phyloP scores from a whole-genome alignment of 805 yeast species.

The Cyberlindnera suaveolens region DNA sequence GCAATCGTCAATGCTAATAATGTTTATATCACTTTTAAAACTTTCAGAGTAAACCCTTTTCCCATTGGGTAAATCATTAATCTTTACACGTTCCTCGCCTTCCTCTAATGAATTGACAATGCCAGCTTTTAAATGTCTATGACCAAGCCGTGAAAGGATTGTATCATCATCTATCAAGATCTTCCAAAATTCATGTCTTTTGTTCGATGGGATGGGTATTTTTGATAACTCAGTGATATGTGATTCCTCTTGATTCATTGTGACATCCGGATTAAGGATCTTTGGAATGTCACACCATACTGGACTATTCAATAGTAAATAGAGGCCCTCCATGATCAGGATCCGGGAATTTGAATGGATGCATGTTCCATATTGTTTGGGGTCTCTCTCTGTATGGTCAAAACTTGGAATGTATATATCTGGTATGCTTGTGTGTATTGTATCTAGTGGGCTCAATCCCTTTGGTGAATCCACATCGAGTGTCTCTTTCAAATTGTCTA shows the following conservation, averaged over 20 bases:
- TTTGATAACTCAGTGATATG: neutral
- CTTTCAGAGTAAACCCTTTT: constrained; percentile 20
- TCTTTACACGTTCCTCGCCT: constrained; percentile 44
- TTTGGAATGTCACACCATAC: constrained; percentile 50
- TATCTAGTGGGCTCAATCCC: constrained; percentile 7
- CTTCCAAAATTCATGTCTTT: constrained; percentile 43
- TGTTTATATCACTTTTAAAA: constrained; percentile 20
- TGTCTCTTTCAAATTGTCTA: constrained; percentile 11
- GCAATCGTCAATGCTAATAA: constrained; percentile 21
- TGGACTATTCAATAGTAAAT: constrained; percentile 50
- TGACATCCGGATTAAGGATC: constrained; percentile 24
- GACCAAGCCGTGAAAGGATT: constrained; percentile 54
- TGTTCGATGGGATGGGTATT: constrained; percentile 16
- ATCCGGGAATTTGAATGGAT: constrained; percentile 44
- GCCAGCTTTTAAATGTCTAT: constrained; percentile 60
- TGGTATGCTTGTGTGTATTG: constrained; percentile 22
- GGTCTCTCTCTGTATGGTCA: constrained; percentile 71
- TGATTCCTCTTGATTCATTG: neutral
- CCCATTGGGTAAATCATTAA: constrained; percentile 66
- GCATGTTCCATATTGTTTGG: constrained; percentile 45
- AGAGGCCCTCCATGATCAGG: constrained; percentile 71
- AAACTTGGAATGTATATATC: constrained; percentile 58
- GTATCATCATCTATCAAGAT: constrained; percentile 39
- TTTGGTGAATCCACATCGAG: constrained; percentile 5
- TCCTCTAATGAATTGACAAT: constrained; percentile 39